phyloP scores from a whole-genome alignment of 306 rosid genomes.

The Potentilla sterilis region DNA sequence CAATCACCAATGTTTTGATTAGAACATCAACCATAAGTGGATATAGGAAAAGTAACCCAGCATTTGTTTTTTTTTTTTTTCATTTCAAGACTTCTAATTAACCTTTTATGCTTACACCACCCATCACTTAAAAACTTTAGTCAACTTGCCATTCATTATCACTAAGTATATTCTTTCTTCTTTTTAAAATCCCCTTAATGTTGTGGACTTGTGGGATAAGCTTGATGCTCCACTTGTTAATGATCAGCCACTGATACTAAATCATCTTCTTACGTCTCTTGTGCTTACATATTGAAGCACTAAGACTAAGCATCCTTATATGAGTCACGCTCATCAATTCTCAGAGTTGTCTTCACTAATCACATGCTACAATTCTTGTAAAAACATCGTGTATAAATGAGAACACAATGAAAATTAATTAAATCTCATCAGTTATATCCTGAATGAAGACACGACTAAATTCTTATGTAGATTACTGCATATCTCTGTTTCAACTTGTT shows the following conservation, averaged over 20 bases:
- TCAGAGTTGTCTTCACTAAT: conserved; percentile 3
- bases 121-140: neutral
- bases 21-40: conserved; percentile 2
- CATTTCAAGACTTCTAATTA: neutral
- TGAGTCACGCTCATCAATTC: neutral
- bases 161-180: neutral
- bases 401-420: neutral
- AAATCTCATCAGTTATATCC: neutral
- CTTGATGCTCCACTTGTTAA: neutral
- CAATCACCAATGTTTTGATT: conserved; percentile 5
- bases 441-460: no score
- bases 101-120: neutral
- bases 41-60: neutral
- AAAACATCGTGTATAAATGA: neutral
- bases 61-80: neutral
- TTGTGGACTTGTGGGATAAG: neutral
- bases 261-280: conserved; percentile 1
- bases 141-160: conserved; percentile 17
- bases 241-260: neutral
- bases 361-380: neutral
- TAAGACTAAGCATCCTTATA: neutral
- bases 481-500: no score
- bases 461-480: no score
- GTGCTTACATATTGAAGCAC: conserved; percentile 3
- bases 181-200: neutral